Evolutionary conservation across 306 rosid species (phyloP), one percentile per base, ranked within the genome.

Genomic region (Gynostemma pentaphyllum): DNA sequence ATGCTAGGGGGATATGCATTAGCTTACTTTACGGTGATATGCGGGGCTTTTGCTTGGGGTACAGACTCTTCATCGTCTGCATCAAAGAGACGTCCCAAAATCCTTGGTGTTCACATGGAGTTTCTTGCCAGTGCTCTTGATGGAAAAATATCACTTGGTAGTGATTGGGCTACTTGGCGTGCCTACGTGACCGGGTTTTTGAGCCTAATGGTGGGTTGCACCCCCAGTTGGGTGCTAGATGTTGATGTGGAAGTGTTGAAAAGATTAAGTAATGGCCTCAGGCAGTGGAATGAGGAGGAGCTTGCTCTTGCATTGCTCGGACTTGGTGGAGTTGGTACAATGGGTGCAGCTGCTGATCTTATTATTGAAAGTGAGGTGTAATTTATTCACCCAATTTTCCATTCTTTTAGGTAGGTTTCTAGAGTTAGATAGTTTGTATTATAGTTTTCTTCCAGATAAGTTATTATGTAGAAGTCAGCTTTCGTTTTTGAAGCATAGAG

Each of bases 21-120:
- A 4, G 96, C 99, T 15, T 82, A 92, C 85, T 86, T 92, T 72
- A 81, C 84, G 2, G 80, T 86, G 23, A 85, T 84, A 10, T 84
- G 94, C 54, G 96, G 99, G 10, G 86, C 94, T 44, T 88, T 88
- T 67, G 95, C 85, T 24, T 92, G 96, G 98, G 99, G 99, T 24
- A 79, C 82, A 34, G 95, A 92, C 70, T 92, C 95, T 36, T 81
- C 88, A 54, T 82, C 96, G 16, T 71, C 88, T 5, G 89, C 87
- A 54, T 84, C 99, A 39, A 88, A 81, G 68, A 74, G 96, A 5
- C 96, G 95, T 49, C 95, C 81, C 7, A 86, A 84, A 53, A 78
- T 88, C 75, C 80, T 92, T 22, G 84, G 84, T 12, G 71, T 62
- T 62, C 98, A 92, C 74, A 77, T 92, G 90, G 84, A 88, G 72